Evolutionary conservation across 23 red algal genomes (phyloP).

Genomic region (Agarophyton chilense): DNA sequence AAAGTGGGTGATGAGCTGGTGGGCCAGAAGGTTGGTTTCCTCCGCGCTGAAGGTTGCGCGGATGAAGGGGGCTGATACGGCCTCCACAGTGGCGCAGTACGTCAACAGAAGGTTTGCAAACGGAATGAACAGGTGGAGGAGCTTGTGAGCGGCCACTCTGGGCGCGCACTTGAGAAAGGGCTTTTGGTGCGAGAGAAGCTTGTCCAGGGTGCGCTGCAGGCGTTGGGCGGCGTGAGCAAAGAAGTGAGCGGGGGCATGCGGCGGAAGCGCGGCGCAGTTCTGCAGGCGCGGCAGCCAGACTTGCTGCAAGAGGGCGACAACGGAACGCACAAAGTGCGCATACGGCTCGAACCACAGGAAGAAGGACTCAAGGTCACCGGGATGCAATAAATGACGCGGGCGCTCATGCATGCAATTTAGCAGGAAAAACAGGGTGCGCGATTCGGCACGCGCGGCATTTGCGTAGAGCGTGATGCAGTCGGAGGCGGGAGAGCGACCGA

Average conservation of each 20-base stretch:
- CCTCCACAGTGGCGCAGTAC: slow-evolving; percentile 1
- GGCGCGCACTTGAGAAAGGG: not conserved
- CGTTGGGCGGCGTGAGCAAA: not conserved
- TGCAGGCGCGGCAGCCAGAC: slow-evolving; percentile 27
- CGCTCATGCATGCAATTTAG: slow-evolving; percentile 52
- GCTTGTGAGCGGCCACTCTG: slow-evolving; percentile 14
- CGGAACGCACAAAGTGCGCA: slow-evolving; percentile 9
- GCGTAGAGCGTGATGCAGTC: slow-evolving; percentile 33
- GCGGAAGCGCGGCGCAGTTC: not conserved
- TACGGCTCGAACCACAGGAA: slow-evolving; percentile 43
- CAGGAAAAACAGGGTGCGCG: slow-evolving; percentile 38
- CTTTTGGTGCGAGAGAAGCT: slow-evolving; percentile 3
- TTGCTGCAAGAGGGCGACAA: slow-evolving; percentile 8
- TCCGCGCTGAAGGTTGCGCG: not conserved
- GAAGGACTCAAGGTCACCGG: slow-evolving; percentile 44
- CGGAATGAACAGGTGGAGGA: not conserved
- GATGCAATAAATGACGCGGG: too few relatives aligned
- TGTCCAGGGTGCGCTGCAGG: slow-evolving; percentile 6
- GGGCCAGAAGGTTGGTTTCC: not conserved
- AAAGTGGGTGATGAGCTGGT: slow-evolving; percentile 9
- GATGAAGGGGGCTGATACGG: not conserved
- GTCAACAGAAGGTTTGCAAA: slow-evolving; percentile 3
- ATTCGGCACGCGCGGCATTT: slow-evolving; percentile 39
- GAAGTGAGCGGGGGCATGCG: not conserved
- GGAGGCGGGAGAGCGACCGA: not conserved